These are phyloP conservation scores for Immersiella caudata DNA, from an alignment of 495 filamentous ascomycete genomes.

Conservation along the genomic window DNA sequence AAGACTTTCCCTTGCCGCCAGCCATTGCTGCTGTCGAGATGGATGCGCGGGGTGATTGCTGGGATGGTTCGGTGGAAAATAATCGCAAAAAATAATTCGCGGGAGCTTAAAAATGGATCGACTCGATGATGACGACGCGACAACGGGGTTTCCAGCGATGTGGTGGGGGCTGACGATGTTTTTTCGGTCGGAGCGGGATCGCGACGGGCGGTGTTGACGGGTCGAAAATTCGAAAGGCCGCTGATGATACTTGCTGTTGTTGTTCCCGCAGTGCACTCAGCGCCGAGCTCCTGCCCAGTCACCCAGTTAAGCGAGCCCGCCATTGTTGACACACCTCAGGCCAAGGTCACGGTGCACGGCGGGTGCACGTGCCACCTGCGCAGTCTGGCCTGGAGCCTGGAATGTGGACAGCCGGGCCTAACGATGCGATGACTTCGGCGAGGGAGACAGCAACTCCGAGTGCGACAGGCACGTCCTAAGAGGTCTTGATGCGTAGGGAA, in stretches of 20 bases:
- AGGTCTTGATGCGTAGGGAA: not conserved
- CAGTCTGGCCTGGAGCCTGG: constrained; percentile 15
- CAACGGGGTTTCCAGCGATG: constrained; percentile 15
- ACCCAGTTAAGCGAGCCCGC: constrained; percentile 24
- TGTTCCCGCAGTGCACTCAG: constrained; percentile 31
- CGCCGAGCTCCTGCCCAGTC: constrained; percentile 11
- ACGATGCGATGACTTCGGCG: not conserved
- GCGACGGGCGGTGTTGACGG: constrained; percentile 39
- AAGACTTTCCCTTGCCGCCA: constrained; percentile 92
- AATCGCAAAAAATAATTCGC: constrained; percentile 15
- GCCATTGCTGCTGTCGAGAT: constrained; percentile 49
- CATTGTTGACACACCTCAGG: constrained; percentile 24
- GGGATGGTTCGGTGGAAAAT: constrained; percentile 13
- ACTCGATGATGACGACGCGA: constrained; percentile 27
- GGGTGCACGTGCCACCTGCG: constrained; percentile 19
- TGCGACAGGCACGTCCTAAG: constrained; percentile 1
- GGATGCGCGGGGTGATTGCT: constrained; percentile 34
- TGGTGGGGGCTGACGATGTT: constrained; percentile 29
- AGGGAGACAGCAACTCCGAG: constrained; percentile 1
- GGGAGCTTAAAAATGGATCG: constrained; percentile 14
- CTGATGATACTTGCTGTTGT: constrained; percentile 34
- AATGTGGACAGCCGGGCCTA: not conserved
- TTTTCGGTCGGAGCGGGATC: constrained; percentile 10
- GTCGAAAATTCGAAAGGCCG: constrained; percentile 42
- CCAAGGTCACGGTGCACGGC: constrained; percentile 15